Evolutionary conservation across 768 basidiomycete genomes (phyloP).

Genomic region (Mycena vulgaris): DNA sequence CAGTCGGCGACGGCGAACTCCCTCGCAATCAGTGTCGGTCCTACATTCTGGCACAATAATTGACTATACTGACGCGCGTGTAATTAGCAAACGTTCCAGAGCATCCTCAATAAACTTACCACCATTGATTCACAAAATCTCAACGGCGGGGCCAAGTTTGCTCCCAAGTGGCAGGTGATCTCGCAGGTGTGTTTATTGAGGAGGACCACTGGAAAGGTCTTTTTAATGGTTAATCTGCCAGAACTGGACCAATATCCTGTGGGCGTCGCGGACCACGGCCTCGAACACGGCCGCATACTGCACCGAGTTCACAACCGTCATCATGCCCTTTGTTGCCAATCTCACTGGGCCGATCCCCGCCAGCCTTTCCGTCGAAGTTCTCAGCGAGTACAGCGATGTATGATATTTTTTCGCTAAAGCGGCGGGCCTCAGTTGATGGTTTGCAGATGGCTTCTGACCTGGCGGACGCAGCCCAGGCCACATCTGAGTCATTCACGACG

Average conservation of each 20-base stretch:
- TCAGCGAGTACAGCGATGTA: slow-evolving; percentile 4
- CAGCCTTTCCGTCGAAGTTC: not conserved
- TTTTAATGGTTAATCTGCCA: not conserved
- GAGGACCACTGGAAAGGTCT: not conserved
- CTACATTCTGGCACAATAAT: not conserved
- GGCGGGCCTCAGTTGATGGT: not conserved
- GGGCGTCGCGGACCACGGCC: slow-evolving; percentile 4
- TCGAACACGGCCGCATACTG: slow-evolving; percentile 9
- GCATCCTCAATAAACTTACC: not conserved
- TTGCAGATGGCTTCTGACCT: slow-evolving; percentile 11
- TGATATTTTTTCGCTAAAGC: not conserved
- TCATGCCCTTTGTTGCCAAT: slow-evolving; percentile 13
- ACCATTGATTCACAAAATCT: slow-evolving; percentile 6
- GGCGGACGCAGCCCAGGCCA: not conserved
- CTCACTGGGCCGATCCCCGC: slow-evolving; percentile 4
- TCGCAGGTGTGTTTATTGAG: slow-evolving; percentile 1
- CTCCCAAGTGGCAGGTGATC: not conserved
- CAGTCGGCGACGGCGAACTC: not conserved
- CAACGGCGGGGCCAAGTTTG: not conserved
- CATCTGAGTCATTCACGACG: not conserved
- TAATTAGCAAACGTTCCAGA: not conserved
- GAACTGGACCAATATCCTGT: slow-evolving; percentile 12
- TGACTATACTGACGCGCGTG: not conserved
- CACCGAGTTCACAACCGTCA: slow-evolving; percentile 9
- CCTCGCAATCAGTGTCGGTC: slow-evolving; percentile 4